Percentiles rank a stretch among this genome's conserved stretches.
Evolutionary conservation across 164 flowering plant genomes (phyloP).

Genomic region (Vitis cinerea): DNA sequence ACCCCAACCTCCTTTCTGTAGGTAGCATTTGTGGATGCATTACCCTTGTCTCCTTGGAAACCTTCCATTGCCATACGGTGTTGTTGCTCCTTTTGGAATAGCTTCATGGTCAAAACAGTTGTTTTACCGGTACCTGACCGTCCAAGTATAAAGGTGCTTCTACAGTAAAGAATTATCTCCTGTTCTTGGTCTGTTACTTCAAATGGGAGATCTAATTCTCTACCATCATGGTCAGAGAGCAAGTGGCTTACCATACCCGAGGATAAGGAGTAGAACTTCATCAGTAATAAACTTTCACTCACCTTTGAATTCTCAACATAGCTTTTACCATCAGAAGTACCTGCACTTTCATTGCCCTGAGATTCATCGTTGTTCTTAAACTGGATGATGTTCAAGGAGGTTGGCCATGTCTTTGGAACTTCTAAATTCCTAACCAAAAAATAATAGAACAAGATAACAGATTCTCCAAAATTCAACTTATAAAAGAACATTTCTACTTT

Average conservation of each 20-base stretch:
- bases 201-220: constrained; percentile 73
- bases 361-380: constrained; percentile 26
- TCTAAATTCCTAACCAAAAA: constrained; percentile 43
- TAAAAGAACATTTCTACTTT: too few relatives aligned
- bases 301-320: constrained; percentile 70
- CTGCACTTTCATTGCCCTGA: constrained; percentile 10
- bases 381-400: constrained; percentile 30
- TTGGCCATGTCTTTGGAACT: constrained; percentile 63
- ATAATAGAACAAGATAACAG: background rate
- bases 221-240: constrained; percentile 55
- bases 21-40: background rate
- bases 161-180: constrained; percentile 51
- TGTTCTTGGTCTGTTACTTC: constrained; percentile 67
- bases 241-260: constrained; percentile 52
- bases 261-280: constrained; percentile 84
- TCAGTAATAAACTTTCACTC: constrained; percentile 65
- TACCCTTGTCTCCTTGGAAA: constrained; percentile 9
- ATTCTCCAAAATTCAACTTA: background rate
- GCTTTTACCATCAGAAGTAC: constrained; percentile 22
- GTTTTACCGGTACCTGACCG: constrained; percentile 94
- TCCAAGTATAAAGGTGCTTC: constrained; percentile 68
- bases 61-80: constrained; percentile 38
- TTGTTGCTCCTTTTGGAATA: constrained; percentile 50
- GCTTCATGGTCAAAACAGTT: constrained; percentile 71
- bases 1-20: constrained; percentile 3